Conservation (phyloP, 306 rosid species). For the Vicia sativa region DNA sequence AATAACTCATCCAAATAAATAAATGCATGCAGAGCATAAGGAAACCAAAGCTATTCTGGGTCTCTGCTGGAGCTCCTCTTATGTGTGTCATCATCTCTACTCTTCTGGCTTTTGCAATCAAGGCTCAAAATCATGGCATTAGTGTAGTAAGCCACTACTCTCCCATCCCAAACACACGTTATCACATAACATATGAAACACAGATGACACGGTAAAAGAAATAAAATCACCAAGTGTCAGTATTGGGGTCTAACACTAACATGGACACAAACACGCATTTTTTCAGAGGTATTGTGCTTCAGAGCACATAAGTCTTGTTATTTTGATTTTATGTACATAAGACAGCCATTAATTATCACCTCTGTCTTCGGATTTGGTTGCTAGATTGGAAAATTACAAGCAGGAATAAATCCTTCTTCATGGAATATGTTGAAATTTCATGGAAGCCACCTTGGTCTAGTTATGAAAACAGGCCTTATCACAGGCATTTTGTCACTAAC, state of each 20-base stretch:
- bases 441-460: slow-evolving; percentile 60
- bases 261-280: too few relatives aligned
- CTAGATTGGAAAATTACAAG: slow-evolving; percentile 80
- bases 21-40: slow-evolving; percentile 58
- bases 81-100: slow-evolving; percentile 79
- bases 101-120: slow-evolving; percentile 65
- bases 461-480: slow-evolving; percentile 75
- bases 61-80: slow-evolving; percentile 96
- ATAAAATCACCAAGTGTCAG: too few relatives aligned
- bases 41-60: slow-evolving; percentile 87
- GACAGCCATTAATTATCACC: slow-evolving; percentile 1
- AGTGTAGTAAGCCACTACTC: slow-evolving; percentile 56
- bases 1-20: slow-evolving; percentile 27
- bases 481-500: slow-evolving; percentile 97
- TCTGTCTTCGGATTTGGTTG: slow-evolving; percentile 31
- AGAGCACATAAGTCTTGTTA: neutral
- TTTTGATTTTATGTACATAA: neutral
- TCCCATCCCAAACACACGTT: neutral
- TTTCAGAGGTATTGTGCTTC: too few relatives aligned
- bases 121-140: slow-evolving; percentile 78
- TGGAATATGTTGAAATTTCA: slow-evolving; percentile 69
- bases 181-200: too few relatives aligned
- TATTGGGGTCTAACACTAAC: too few relatives aligned
- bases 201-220: too few relatives aligned
- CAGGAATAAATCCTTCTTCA: slow-evolving; percentile 93